A percentile compares a stretch with the other conserved stretches of the same genome.
These are phyloP conservation scores for Cornus suecica DNA, from an alignment of 148 eudicot species.

Conservation along the genomic window DNA sequence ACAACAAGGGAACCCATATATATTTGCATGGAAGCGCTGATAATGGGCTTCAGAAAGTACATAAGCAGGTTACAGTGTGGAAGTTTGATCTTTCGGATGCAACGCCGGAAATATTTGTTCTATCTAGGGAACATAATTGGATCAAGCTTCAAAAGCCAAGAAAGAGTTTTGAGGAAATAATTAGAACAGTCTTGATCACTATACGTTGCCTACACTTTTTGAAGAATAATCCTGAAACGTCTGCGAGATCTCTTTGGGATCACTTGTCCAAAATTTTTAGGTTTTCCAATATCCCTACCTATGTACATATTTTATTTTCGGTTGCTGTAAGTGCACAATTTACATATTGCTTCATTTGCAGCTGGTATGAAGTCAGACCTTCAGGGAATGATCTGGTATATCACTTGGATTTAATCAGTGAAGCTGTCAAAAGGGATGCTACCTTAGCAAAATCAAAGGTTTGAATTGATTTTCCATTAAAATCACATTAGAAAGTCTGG, in stretches of 20 bases:
- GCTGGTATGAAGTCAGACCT: conserved; percentile 59
- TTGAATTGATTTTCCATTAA: conserved; percentile 7
- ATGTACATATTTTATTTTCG: background rate
- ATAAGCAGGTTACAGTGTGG: conserved; percentile 71
- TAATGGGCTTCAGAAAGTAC: conserved; percentile 59
- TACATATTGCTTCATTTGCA: conserved; percentile 25
- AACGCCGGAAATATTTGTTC: conserved; percentile 65
- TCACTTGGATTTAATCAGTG: conserved; percentile 48
- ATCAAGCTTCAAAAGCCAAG: conserved; percentile 70
- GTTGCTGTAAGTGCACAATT: background rate
- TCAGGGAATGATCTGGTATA: conserved; percentile 59
- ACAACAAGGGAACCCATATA: conserved; percentile 25
- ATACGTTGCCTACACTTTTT: conserved; percentile 49
- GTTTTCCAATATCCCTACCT: conserved; percentile 24
- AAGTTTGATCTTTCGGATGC: conserved; percentile 52
- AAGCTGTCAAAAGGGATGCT: conserved; percentile 57
- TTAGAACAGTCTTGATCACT: conserved; percentile 63
- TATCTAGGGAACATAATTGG: conserved; percentile 63
- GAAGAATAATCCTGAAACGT: conserved; percentile 43
- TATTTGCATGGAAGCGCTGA: conserved; percentile 56
- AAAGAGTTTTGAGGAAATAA: conserved; percentile 42
- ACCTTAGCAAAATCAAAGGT: conserved; percentile 72
- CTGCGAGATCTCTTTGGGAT: conserved; percentile 55
- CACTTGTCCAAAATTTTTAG: conserved; percentile 59
- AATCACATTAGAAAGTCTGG: background rate